These are phyloP conservation scores for Ogataea glucozyma DNA, from an alignment of 805 yeast genomes.

Conservation along the genomic window DNA sequence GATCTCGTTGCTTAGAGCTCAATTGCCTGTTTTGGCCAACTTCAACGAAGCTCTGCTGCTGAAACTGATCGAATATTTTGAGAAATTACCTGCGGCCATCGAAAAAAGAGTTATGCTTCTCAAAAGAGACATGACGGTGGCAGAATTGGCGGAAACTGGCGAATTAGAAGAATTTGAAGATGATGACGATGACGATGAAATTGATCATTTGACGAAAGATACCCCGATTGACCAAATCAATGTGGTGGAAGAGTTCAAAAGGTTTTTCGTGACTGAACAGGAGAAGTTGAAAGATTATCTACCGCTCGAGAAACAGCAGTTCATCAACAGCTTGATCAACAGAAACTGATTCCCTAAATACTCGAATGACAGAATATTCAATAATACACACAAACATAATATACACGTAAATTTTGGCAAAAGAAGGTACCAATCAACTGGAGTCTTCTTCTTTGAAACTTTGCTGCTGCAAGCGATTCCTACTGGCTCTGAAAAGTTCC, in stretches of 20 bases:
- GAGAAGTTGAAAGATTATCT: constrained; percentile 13
- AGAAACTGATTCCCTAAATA: constrained; percentile 7
- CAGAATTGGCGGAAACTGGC: constrained; percentile 37
- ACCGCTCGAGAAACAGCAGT: constrained; percentile 24
- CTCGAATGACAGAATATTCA: constrained; percentile 5
- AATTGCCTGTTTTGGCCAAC: constrained; percentile 32
- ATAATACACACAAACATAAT: constrained; percentile 6
- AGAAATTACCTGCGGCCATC: constrained; percentile 50
- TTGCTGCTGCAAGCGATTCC: constrained; percentile 36
- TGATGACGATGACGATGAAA: constrained; percentile 31
- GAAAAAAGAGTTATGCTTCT: constrained; percentile 47
- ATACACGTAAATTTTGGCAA: too few species aligned
- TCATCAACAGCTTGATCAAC: constrained; percentile 20
- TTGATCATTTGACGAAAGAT: constrained; percentile 35
- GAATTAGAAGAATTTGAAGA: constrained; percentile 28
- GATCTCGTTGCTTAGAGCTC: constrained; percentile 40
- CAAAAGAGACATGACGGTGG: constrained; percentile 38
- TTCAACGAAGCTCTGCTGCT: constrained; percentile 29
- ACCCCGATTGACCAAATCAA: constrained; percentile 34
- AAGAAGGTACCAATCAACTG: constrained; percentile 1
- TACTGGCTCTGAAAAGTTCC: constrained; percentile 68
- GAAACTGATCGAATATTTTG: constrained; percentile 43
- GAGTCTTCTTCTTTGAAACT: constrained; percentile 23
- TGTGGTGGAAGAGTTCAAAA: constrained; percentile 34
- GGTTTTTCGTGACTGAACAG: constrained; percentile 23